Evolutionary conservation across 1,139 yeast species (phyloP), one percentile per base, ranked within the genome.

Genomic region (Diutina ranongensis): DNA sequence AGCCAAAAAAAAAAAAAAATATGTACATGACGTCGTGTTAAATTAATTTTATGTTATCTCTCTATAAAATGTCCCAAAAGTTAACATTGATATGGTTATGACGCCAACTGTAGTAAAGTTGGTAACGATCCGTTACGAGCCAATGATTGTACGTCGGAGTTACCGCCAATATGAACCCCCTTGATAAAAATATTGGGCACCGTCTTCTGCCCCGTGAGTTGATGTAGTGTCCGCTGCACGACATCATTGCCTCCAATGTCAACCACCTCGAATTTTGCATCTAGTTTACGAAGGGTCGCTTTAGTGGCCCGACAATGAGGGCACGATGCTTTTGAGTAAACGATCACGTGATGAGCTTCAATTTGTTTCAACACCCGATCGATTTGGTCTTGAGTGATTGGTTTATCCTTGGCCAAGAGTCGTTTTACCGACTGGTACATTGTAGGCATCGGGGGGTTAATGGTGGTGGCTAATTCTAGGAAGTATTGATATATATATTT

Each of bases 221-320:
- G 50, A n/a, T 36, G 40, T 44, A 55, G 50, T 1, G 53, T 57
- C 18, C 40, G 42, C 40, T 55, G 56, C 32, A 48, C 44, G 7
- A 31, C 48, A 1, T 51, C 35, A 1, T 67, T 67, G 2, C 46
- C 46, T 51, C 62, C 56, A 44, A 63, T 53, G 48, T 63, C 67
- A n/a, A 60, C 45, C 10, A 59, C 46, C 42, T 56, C 54, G 46
- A 48, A 54, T 16, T 56, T 48, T 34, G 52, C 49, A 12, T 52
- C 49, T 13, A 49, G 45, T 7, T 45, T 32, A 7, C 63, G 49
- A 36, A 59, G 49, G 7, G 48, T 35, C 5, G 22, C 20, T 51
- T 63, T 63, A 44, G 67, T 57, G 16, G 51, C 46, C 10, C 44
- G 50, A 46, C 67, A 62, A 47, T 61, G 63, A 1, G 65, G 64